Percentiles rank a stretch among this genome's conserved stretches.
Evolutionary conservation across 2,329 filamentous ascomycete species (phyloP).

Genomic region (Lachnellula cervina): DNA sequence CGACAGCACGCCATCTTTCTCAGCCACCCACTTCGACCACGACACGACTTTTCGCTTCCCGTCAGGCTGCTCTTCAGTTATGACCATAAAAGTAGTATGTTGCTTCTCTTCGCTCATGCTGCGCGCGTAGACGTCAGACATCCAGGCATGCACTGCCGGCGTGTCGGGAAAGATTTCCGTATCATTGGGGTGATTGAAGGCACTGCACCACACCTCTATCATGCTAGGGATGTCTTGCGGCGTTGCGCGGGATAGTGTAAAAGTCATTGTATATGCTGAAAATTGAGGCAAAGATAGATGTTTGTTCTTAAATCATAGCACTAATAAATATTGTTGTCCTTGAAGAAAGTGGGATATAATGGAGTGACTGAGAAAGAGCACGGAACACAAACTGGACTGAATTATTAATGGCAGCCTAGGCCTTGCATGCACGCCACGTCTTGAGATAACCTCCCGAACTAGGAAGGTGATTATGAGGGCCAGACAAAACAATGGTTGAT

Average conservation of each 20-base stretch:
- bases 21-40: neutral
- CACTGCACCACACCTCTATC: slow-evolving; percentile 2
- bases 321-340: too few relatives aligned
- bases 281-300: too few relatives aligned
- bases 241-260: slow-evolving; percentile 2
- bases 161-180: slow-evolving; percentile 3
- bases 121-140: neutral
- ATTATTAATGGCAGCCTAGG: neutral
- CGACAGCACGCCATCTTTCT: neutral
- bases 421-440: neutral
- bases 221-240: slow-evolving; percentile 6
- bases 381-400: neutral
- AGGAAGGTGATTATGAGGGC: neutral
- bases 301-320: neutral
- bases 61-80: slow-evolving; percentile 1
- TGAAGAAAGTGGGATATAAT: too few relatives aligned
- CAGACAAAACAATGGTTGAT: too few relatives aligned
- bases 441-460: neutral
- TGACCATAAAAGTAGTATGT: neutral
- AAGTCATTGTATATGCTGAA: neutral
- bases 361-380: too few relatives aligned
- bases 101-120: slow-evolving; percentile 1
- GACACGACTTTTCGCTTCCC: neutral
- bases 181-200: neutral
- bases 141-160: slow-evolving; percentile 1